phyloP scores from a whole-genome alignment of 2,329 filamentous ascomycete species.

The Phaeophleospora eucalypticola region DNA sequence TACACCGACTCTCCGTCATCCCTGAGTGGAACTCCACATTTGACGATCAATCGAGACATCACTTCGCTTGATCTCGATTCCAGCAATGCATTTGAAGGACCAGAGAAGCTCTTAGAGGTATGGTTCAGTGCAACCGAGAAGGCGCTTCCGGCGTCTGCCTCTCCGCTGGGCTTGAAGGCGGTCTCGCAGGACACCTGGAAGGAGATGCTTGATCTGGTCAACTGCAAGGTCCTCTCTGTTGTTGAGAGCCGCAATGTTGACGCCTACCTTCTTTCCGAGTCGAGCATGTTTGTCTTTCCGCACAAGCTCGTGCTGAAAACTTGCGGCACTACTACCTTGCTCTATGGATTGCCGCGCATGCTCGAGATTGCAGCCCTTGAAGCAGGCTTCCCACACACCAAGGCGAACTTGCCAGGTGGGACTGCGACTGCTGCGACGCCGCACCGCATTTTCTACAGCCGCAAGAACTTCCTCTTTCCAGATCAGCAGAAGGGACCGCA shows the following conservation, averaged over 20 bases:
- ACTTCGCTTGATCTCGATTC: constrained; percentile 83
- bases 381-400: constrained; percentile 83
- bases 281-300: constrained; percentile 99
- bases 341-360: constrained; percentile 83
- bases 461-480: constrained; percentile 97
- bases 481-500: constrained; percentile 92
- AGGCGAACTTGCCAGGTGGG: constrained; percentile 61
- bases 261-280: constrained; percentile 94
- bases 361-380: constrained; percentile 84
- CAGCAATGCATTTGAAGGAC: constrained; percentile 93
- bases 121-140: constrained; percentile 86
- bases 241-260: constrained; percentile 91
- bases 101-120: constrained; percentile 96
- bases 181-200: constrained; percentile 86
- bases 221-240: constrained; percentile 95
- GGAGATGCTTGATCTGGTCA: constrained; percentile 94
- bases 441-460: constrained; percentile 96
- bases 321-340: constrained; percentile 90
- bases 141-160: constrained; percentile 65
- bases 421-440: constrained; percentile 76
- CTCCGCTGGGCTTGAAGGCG: constrained; percentile 76
- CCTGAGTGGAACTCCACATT: constrained; percentile 72
- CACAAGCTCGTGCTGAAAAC: constrained; percentile 99
- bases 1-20: constrained; percentile 74
- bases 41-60: constrained; percentile 96